phyloP scores from a whole-genome alignment of 805 yeast genomes.

The Kuraishia capsulata region DNA sequence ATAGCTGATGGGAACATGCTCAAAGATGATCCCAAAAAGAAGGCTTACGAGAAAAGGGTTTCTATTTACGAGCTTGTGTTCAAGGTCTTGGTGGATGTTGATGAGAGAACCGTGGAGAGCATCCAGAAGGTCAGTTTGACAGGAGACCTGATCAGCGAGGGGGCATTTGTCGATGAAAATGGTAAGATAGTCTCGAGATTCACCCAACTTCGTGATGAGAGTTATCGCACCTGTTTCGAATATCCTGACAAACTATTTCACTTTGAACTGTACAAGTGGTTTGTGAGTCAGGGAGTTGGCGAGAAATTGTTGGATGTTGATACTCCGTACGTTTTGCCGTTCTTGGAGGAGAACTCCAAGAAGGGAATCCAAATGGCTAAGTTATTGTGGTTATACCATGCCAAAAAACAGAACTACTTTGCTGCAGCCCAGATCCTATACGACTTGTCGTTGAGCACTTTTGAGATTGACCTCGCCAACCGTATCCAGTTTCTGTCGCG shows the following conservation, averaged over 20 bases:
- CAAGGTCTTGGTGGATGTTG: conserved; percentile 64
- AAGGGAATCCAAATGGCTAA: conserved; percentile 69
- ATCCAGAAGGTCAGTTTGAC: conserved; percentile 18
- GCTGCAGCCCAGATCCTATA: conserved; percentile 81
- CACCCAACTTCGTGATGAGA: conserved; percentile 54
- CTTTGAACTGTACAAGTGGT: conserved; percentile 88
- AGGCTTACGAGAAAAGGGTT: conserved; percentile 40
- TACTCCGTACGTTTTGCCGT: conserved; percentile 73
- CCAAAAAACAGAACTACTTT: conserved; percentile 68
- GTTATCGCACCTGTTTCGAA: conserved; percentile 66
- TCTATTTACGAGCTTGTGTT: conserved; percentile 68
- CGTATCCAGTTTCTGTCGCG: conserved; percentile 85
- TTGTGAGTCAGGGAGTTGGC: conserved; percentile 65
- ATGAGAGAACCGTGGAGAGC: conserved; percentile 44
- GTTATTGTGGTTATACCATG: conserved; percentile 81
- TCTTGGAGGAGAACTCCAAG: conserved; percentile 57
- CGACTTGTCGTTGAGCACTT: conserved; percentile 64
- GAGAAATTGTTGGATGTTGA: conserved; percentile 72
- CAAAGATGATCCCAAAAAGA: conserved; percentile 40
- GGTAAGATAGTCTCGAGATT: conserved; percentile 36
- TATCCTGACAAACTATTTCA: conserved; percentile 83
- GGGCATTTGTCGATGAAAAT: conserved; percentile 17
- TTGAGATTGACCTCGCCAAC: conserved; percentile 55
- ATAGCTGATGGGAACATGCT: conserved; percentile 26
- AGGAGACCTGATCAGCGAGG: conserved; percentile 9